Conservation (phyloP, 306 rosid genomes). For the Pyrus pyrifolia region DNA sequence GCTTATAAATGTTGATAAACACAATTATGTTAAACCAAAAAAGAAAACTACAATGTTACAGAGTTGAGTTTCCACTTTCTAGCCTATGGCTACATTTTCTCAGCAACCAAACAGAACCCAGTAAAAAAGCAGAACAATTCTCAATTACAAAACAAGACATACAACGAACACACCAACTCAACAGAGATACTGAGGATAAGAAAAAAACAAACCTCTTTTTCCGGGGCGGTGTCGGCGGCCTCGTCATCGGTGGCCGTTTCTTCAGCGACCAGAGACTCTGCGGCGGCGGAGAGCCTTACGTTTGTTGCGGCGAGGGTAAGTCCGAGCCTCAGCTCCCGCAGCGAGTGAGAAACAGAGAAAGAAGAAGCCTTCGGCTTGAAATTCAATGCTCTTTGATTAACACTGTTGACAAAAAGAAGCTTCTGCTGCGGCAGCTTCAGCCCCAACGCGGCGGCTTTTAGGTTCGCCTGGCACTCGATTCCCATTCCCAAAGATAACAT, state of each 20-base stretch:
- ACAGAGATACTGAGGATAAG: not conserved
- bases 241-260: conserved; percentile 17
- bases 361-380: conserved; percentile 15
- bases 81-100: not conserved
- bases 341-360: conserved; percentile 5
- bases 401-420: not conserved
- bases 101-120: not conserved
- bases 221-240: conserved; percentile 14
- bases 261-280: conserved; percentile 29
- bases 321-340: not conserved
- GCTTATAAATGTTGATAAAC: not conserved
- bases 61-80: not conserved
- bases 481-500: conserved; percentile 34
- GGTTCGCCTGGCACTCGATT: conserved; percentile 29
- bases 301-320: not conserved
- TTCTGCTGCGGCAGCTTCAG: not conserved
- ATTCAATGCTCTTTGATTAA: not conserved
- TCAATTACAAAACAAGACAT: not conserved
- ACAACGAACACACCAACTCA: not conserved
- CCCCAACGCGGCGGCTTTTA: conserved; percentile 11
- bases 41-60: not conserved
- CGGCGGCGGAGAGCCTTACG: conserved; percentile 20
- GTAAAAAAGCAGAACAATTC: not conserved
- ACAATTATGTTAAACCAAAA: not conserved
- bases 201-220: conserved; percentile 27